Percentiles rank a stretch among this genome's conserved stretches.
Conservation (phyloP, 202 grass and related monocot genomes). For the Zoysia matrella region DNA sequence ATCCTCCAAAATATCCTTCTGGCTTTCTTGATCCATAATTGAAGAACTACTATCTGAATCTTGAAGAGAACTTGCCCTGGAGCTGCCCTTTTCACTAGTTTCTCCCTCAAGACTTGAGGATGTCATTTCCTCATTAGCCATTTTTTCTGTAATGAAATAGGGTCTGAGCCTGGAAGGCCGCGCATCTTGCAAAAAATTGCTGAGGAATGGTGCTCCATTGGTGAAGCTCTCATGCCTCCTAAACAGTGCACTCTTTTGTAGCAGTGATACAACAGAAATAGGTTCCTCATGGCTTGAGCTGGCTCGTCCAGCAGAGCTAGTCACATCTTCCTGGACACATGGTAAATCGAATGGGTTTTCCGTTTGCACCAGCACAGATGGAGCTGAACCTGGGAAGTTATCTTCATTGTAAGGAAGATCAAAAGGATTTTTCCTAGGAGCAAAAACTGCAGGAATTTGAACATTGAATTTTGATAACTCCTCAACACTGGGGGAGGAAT, state of each 20-base stretch:
- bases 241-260: conserved; percentile 53
- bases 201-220: conserved; percentile 60
- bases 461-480: conserved; percentile 56
- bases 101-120: conserved; percentile 50
- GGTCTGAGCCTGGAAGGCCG: conserved; percentile 64
- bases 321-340: conserved; percentile 44
- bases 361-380: conserved; percentile 51
- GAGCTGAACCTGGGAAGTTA: conserved; percentile 72
- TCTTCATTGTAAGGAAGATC: conserved; percentile 75
- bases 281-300: conserved; percentile 39
- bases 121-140: conserved; percentile 36
- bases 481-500: conserved; percentile 47
- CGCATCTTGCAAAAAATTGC: conserved; percentile 58
- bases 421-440: conserved; percentile 77
- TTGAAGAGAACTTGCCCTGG: conserved; percentile 41
- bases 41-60: conserved; percentile 55
- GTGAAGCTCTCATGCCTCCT: conserved; percentile 97
- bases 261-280: conserved; percentile 26
- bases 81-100: conserved; percentile 61
- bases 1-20: conserved; percentile 48
- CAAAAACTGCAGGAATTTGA: conserved; percentile 70
- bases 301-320: conserved; percentile 29
- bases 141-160: conserved; percentile 69
- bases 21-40: conserved; percentile 55
- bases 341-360: conserved; percentile 58